Conservation (phyloP, 2,329 filamentous ascomycete genomes). For the Hymenoscyphus albidus region DNA sequence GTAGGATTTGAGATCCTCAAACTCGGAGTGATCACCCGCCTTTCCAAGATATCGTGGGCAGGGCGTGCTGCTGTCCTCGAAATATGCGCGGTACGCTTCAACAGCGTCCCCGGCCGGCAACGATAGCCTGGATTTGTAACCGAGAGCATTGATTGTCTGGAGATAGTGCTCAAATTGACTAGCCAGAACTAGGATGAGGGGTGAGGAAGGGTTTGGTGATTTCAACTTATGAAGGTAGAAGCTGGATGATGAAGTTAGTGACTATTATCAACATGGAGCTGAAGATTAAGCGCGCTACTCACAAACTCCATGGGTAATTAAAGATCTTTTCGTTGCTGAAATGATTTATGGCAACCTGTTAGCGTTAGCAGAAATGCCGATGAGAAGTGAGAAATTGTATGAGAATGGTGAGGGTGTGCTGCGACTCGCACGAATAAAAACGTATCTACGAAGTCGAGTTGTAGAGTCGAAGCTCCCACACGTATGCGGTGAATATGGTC, state of each 20-base stretch:
- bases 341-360: conserved; percentile 35
- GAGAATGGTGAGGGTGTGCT: not conserved
- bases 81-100: conserved; percentile 57
- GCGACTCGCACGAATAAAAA: not conserved
- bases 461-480: not conserved
- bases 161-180: conserved; percentile 64
- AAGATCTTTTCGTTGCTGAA: conserved; percentile 58
- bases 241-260: conserved; percentile 38
- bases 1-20: conserved; percentile 22
- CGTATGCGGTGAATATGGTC: not conserved
- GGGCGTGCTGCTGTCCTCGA: conserved; percentile 56
- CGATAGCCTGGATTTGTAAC: conserved; percentile 42
- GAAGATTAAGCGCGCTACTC: conserved; percentile 36
- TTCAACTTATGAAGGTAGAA: conserved; percentile 62
- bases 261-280: not conserved
- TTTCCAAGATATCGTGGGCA: conserved; percentile 65
- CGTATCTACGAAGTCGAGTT: not conserved
- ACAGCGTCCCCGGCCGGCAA: conserved; percentile 49
- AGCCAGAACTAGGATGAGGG: conserved; percentile 65
- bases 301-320: conserved; percentile 71
- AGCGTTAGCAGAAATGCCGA: not conserved
- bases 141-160: conserved; percentile 59
- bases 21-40: conserved; percentile 42
- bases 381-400: not conserved
- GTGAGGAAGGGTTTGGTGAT: conserved; percentile 41